Base-by-base conservation (phyloP, 352 stramenopile species). In the Thalassiosira sp. region DNA sequence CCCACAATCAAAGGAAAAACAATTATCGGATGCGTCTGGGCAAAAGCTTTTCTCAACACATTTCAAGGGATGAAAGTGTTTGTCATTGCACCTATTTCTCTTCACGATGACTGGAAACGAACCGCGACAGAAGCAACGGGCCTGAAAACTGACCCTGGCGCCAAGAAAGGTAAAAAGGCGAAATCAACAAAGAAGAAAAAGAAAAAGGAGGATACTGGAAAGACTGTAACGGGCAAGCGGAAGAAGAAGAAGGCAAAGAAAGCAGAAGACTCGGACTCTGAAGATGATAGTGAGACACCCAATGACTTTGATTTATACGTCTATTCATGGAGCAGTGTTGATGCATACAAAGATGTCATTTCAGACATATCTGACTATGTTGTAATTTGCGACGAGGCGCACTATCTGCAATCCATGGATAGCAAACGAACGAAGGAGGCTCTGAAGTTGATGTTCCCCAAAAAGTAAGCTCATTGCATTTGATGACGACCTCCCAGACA, bases 1-100 rank as follows among this genome's bases (percentile, higher is more conserved):
- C n/a, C n/a, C n/a, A n/a, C n/a, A n/a, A n/a, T n/a, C n/a, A n/a
- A n/a, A 66, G 73, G 83, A 11, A 89, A 93, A 63, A 93, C 88
- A 27, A 67, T 93, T 28, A 91, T 92, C 54, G 88, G 83, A 6
- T 90, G 85, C 57, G 78, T 91, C 13, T 90, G 79, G 81, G 72
- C 81, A 5, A 83, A 76, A 51, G 75, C 87, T 5, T 93, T 91
- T 65, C 43, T 77, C 13, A 63, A 79, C 37, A 88, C 83, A 1
- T 88, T 88, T 72, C 20, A 72, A 22, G 70, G 71, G 2, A 51
- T 87, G 0, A 89, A 86, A 77, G 65, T 88, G 13, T 80, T 87
- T 49, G 64, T 91, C 0, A 81, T 93, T 46, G 83, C 73, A 35
- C 83, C 85, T 6, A 74, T 86, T 0, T 76, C 61, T 49, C 61